Evolutionary conservation across 2,329 filamentous ascomycete species (phyloP).

Genomic region (Dothiorella sarmentorum): DNA sequence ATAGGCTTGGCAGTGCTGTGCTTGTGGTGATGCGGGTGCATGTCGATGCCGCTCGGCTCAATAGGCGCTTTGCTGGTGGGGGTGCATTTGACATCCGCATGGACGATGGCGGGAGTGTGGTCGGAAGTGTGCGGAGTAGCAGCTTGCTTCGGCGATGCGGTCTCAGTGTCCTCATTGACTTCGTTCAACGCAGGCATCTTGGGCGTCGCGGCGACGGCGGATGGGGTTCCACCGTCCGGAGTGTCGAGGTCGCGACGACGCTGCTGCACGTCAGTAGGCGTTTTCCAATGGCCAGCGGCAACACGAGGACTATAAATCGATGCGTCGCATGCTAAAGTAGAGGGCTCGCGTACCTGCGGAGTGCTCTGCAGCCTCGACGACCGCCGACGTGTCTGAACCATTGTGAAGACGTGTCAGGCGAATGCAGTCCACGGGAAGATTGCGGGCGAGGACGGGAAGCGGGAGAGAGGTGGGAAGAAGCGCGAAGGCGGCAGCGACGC

Average conservation of each 20-base stretch:
- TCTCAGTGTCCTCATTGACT: constrained; percentile 3
- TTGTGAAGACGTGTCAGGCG: not conserved
- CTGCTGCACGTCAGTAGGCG: not conserved
- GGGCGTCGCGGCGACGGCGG: not conserved
- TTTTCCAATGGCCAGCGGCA: not conserved
- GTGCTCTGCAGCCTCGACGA: constrained; percentile 16
- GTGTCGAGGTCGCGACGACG: not conserved
- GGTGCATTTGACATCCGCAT: constrained; percentile 28
- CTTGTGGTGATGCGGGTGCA: constrained; percentile 86
- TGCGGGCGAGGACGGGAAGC: not conserved
- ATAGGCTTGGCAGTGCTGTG: constrained; percentile 69
- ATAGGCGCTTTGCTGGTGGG: constrained; percentile 63
- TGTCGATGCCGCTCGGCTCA: constrained; percentile 73
- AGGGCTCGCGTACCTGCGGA: not conserved
- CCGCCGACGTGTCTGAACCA: constrained; percentile 11
- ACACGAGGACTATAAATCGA: too few relatives aligned
- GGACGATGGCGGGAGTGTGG: not conserved
- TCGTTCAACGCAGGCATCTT: constrained; percentile 14
- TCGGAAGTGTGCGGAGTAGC: not conserved
- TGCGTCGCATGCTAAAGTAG: too few relatives aligned
- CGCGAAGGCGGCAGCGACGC: not conserved
- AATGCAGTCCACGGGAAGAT: not conserved
- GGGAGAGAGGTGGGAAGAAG: not conserved
- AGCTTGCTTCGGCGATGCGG: not conserved
- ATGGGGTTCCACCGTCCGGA: not conserved